Base-by-base conservation (phyloP, 164 flowering plant genomes). In the Vitis amurensis region DNA sequence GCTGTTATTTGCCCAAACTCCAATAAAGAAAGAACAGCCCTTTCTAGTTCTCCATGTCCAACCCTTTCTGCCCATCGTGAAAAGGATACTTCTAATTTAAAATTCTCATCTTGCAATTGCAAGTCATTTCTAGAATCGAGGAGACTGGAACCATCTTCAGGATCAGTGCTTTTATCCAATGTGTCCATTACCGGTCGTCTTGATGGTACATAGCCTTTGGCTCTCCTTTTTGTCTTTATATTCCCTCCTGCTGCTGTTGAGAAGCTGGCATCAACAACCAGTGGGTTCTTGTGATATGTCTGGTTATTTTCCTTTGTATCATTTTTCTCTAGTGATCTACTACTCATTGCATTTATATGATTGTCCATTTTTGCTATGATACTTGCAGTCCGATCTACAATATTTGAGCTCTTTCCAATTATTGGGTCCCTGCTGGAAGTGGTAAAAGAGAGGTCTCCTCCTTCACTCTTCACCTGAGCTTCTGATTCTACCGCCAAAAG, bases 401-500 rank as follows among this genome's bases (percentile, higher is more conserved):
- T 88, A 72, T 78, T 88, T 37, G 87, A 75, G 68, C 77, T 78
- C 76, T 74, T 88, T 68, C 85, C 86, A 71, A 47, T 67, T 15
- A 68, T 71, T 55, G 71, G 65, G 64, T 81, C 90, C 65, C 74
- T 80, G 65, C 65, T 73, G 31, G 84, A 72, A 75, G 63, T 74
- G 61, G 62, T 78, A 50, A 74, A 61, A 59, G 69, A 72, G 30
- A 86, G 78, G 65, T 80, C 89, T 66, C 90, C 89, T 66, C 90
- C 84, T 64, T 87, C 93, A 81, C 75, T 85, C 73, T 89, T 91
- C 30, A 80, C 65, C 75, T 89, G 97, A 66, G 97, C 91, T 82
- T 93, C 99, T 67, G 99, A 90, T 83, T 93, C 98, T 61, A 96
- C 99, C 4, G 98, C 99, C 75, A 96, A 79, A 56, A 96, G 98